phyloP scores from a whole-genome alignment of 2,329 filamentous ascomycete species.

The Aspergillus clavatus region DNA sequence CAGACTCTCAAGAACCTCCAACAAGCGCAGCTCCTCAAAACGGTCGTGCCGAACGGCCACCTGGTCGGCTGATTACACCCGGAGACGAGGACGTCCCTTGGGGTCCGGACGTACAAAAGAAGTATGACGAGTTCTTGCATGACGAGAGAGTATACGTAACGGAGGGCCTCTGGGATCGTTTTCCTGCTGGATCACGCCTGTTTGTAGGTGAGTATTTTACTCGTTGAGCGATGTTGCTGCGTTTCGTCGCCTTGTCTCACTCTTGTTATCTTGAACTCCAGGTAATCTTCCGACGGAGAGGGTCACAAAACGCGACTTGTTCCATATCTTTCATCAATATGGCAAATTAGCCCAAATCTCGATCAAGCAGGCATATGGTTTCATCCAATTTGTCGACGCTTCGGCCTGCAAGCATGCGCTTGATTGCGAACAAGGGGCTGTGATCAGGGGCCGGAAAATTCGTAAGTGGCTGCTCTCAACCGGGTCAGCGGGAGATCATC shows the following conservation, averaged over 20 bases:
- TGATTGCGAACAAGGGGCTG: constrained; percentile 69
- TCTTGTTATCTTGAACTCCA: constrained; percentile 35
- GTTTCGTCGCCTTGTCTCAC: neutral
- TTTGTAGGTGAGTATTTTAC: constrained; percentile 43
- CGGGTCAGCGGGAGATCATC: neutral
- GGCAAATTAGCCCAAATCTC: constrained; percentile 90
- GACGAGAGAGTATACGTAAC: constrained; percentile 49
- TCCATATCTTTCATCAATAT: constrained; percentile 80
- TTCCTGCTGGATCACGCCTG: constrained; percentile 45
- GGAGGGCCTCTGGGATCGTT: constrained; percentile 50
- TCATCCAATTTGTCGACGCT: constrained; percentile 83
- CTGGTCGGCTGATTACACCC: constrained; percentile 18
- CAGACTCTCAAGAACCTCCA: constrained; percentile 21
- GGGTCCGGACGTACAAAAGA: constrained; percentile 46
- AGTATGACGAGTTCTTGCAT: constrained; percentile 49
- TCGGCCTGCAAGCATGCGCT: constrained; percentile 71
- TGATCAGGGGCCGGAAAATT: constrained; percentile 85
- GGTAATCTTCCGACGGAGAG: constrained; percentile 90
- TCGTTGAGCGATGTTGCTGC: neutral
- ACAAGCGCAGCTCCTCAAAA: constrained; percentile 21
- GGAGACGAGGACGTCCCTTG: constrained; percentile 43
- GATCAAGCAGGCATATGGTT: constrained; percentile 94
- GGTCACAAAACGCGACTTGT: constrained; percentile 89
- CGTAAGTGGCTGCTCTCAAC: constrained; percentile 70
- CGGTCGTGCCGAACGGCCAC: constrained; percentile 24